phyloP scores from a whole-genome alignment of 805 yeast genomes.

The Schwanniomyces polymorphus region DNA sequence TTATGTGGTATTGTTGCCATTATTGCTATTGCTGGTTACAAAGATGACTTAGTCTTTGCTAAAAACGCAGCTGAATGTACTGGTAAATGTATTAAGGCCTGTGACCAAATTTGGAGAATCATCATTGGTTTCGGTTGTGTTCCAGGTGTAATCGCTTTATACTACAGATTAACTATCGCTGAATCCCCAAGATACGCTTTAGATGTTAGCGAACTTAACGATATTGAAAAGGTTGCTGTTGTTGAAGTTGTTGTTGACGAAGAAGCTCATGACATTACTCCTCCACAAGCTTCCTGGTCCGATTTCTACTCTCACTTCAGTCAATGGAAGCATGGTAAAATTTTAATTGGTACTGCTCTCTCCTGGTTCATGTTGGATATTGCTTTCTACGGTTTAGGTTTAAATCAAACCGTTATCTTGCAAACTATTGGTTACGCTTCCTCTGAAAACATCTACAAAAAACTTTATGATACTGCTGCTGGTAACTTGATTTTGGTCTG shows the following conservation, averaged over 20 bases:
- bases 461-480: conserved; percentile 75
- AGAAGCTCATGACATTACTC: conserved; percentile 40
- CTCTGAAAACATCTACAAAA: conserved; percentile 64
- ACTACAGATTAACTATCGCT: conserved; percentile 91
- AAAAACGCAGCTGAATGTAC: conserved; percentile 60
- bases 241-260: conserved; percentile 44
- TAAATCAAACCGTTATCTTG: conserved; percentile 78
- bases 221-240: conserved; percentile 53
- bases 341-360: conserved; percentile 85
- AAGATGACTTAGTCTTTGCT: conserved; percentile 55
- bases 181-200: conserved; percentile 91
- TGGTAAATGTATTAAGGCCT: conserved; percentile 66
- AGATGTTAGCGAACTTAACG: conserved; percentile 66
- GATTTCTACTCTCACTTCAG: conserved; percentile 75
- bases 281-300: conserved; percentile 78
- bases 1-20: conserved; percentile 83
- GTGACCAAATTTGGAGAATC: conserved; percentile 95
- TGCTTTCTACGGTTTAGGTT: conserved; percentile 86
- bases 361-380: conserved; percentile 90
- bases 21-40: conserved; percentile 75
- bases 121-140: conserved; percentile 86
- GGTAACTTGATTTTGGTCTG: conserved; percentile 91
- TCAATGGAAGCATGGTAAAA: conserved; percentile 86
- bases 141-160: conserved; percentile 81
- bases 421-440: conserved; percentile 84